These are phyloP conservation scores for Gremmenia infestans DNA, from an alignment of 2,329 filamentous ascomycete species.

Conservation along the genomic window DNA sequence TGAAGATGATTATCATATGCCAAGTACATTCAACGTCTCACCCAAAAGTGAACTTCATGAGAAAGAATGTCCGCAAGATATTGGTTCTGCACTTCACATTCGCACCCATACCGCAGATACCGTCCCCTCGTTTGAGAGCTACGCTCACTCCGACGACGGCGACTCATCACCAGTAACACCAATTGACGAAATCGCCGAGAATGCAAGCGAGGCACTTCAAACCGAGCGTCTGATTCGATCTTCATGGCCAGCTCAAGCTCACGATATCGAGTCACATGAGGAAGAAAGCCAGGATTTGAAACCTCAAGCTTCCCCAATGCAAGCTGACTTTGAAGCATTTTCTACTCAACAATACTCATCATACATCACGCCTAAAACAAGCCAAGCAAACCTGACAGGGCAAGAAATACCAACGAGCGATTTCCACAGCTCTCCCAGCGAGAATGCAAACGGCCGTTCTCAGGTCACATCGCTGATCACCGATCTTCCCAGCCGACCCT, in stretches of 20 bases:
- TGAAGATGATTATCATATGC: background rate
- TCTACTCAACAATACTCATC: constrained; percentile 17
- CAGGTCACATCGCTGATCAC: constrained; percentile 2
- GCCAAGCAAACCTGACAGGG: constrained; percentile 2
- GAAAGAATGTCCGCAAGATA: background rate
- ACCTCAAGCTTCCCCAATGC: constrained; percentile 10
- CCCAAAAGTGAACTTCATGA: background rate
- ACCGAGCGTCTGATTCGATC: constrained; percentile 15
- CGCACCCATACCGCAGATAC: constrained; percentile 24
- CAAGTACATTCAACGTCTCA: background rate
- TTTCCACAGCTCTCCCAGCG: background rate
- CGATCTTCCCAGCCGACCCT: background rate
- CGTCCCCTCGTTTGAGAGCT: constrained; percentile 22
- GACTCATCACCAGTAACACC: constrained; percentile 15
- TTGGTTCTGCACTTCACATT: constrained; percentile 4
- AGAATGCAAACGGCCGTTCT: background rate
- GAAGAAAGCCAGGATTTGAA: constrained; percentile 7
- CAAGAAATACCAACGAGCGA: background rate
- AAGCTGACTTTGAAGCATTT: constrained; percentile 19
- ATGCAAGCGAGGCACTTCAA: constrained; percentile 6
- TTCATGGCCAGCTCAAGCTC: constrained; percentile 7
- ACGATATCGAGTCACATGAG: constrained; percentile 3
- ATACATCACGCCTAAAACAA: constrained; percentile 13
- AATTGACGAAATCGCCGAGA: constrained; percentile 14
- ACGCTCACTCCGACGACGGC: constrained; percentile 21